Percentiles rank a stretch among this genome's conserved stretches.
Evolutionary conservation across 179 eudicot genomes (phyloP).

Genomic region (Carnegiea gigantea): DNA sequence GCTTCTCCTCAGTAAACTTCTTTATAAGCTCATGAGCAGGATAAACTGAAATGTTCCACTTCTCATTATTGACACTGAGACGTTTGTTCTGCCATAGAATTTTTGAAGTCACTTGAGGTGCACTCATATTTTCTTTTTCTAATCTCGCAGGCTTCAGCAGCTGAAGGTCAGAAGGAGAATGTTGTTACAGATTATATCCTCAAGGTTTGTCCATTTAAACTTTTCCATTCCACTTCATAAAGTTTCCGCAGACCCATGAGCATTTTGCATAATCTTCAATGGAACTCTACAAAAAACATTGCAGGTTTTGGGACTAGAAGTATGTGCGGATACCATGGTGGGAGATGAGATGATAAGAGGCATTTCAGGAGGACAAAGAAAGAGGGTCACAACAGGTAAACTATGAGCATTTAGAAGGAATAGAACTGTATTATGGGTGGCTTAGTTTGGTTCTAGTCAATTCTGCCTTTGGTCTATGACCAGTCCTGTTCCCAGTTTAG

Average conservation of each 20-base stretch:
- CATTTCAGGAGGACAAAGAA: slow-evolving; percentile 44
- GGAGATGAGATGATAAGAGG: slow-evolving; percentile 44
- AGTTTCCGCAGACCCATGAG: background rate
- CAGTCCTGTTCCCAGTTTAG: background rate
- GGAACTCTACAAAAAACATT: background rate
- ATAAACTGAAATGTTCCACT: no score
- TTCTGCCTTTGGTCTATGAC: background rate
- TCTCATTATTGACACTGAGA: no score
- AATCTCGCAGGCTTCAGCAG: slow-evolving; percentile 29
- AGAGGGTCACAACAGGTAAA: slow-evolving; percentile 46
- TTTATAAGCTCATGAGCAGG: no score
- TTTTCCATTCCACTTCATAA: background rate
- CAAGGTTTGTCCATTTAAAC: slow-evolving; percentile 25
- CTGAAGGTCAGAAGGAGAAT: slow-evolving; percentile 35
- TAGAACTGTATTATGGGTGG: background rate
- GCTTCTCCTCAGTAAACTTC: no score
- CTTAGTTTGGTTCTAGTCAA: background rate
- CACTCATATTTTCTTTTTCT: background rate
- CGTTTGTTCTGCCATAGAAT: no score
- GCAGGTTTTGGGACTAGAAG: slow-evolving; percentile 41
- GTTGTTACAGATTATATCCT: slow-evolving; percentile 43
- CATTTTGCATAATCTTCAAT: background rate
- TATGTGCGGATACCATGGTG: slow-evolving; percentile 47
- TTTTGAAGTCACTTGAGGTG: background rate
- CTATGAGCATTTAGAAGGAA: background rate